Evolutionary conservation across 208 protist species (phyloP), one percentile per base, ranked within the genome.

Genomic region (Crithidia mellificae): DNA sequence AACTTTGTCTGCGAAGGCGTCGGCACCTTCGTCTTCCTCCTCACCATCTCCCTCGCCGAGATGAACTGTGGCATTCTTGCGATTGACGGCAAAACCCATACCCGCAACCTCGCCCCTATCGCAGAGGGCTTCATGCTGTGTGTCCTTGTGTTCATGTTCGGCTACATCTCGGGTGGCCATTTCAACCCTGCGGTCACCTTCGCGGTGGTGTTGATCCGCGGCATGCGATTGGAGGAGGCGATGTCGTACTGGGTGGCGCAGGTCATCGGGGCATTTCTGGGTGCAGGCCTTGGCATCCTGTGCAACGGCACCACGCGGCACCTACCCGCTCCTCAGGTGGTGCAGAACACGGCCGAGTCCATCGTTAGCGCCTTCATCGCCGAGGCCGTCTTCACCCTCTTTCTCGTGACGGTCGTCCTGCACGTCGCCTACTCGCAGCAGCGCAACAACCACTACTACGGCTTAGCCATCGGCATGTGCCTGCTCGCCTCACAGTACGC

Each of bases 141-240:
- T 72, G 83, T 85, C 51, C 71, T 94, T n/a, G 74, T 94, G n/a
- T 91, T 91, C 58, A 82, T 75, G 29, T 94, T 94, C 77, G 88
- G 85, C 51, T 90, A 94, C 76, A 86, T 94, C 36, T 88, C 81
- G 6, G 88, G 85, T 41, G 88, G 81, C 27, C 88, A 94, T 71
- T 94, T 94, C 68, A 94, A 94, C 61, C 88, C 88, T 0, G 88
- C 88, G 41, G 83, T 94, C 27, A 91, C 85, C 32, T 84, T 91
- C 41, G 74, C 82, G 2, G 84, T 83, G 30, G 68, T 91, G 66
- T 56, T 94, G 66, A 72, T 90, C 19, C 72, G 72, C 11, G 85
- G 79, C 30, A 85, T 94, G 51, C 88, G 77, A 15, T 46, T 94
- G 27, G 88, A 91, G 61, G 84, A 89, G 76, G 85, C 84, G 24